phyloP scores from a whole-genome alignment of 768 basidiomycete genomes.

The Leccinum subgranulosum region DNA sequence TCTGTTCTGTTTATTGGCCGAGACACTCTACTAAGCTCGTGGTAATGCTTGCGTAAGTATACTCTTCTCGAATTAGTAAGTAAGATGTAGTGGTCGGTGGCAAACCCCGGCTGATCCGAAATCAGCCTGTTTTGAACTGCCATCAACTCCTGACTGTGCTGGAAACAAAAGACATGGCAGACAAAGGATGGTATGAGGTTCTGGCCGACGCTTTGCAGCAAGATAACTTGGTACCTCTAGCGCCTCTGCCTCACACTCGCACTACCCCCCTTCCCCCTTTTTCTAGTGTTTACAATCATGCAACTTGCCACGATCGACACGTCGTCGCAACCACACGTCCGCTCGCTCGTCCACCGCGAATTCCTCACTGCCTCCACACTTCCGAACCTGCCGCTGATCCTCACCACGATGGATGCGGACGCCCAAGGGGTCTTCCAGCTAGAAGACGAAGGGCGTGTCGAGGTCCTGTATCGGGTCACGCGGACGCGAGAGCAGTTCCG shows the following conservation, averaged over 20 bases:
- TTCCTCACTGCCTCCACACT: conserved; percentile 44
- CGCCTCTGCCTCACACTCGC: background rate
- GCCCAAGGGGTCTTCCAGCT: conserved; percentile 63
- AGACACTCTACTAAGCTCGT: background rate
- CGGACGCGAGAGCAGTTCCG: conserved; percentile 72
- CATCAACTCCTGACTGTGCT: too few species aligned
- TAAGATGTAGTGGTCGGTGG: too few species aligned
- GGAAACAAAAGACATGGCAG: background rate
- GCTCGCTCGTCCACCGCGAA: conserved; percentile 59
- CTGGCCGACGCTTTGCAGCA: conserved; percentile 40
- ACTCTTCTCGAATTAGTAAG: too few species aligned
- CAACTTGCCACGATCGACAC: conserved; percentile 43
- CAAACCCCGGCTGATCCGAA: background rate
- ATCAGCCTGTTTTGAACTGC: background rate
- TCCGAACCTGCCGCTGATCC: conserved; percentile 50
- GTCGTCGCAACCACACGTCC: conserved; percentile 49
- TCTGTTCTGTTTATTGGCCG: background rate
- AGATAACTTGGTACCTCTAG: conserved; percentile 22
- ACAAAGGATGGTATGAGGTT: conserved; percentile 44
- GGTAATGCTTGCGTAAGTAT: too few species aligned
- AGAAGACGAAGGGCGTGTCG: conserved; percentile 40
- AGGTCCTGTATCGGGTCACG: conserved; percentile 74
- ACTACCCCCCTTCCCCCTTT: background rate
- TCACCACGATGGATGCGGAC: conserved; percentile 74
- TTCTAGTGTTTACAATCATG: conserved; percentile 38